These are phyloP conservation scores for Withania somnifera DNA, from an alignment of 305 asterid genomes.

Conservation along the genomic window DNA sequence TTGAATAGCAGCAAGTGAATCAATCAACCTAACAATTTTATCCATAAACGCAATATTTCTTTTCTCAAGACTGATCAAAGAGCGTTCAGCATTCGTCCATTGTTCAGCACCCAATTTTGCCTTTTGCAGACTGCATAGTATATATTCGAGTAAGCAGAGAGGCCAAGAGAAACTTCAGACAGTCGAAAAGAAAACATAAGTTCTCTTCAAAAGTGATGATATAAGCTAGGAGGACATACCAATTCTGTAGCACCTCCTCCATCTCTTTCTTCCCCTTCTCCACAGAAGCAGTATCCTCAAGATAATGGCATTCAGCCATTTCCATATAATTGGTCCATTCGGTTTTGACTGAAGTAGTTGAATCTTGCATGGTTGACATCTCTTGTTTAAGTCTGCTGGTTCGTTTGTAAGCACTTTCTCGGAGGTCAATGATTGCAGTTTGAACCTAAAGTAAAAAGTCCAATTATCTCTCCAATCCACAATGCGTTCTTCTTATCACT, in stretches of 20 bases:
- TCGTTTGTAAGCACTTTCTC: conserved; percentile 70
- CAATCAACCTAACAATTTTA: conserved; percentile 59
- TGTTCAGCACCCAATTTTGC: conserved; percentile 80
- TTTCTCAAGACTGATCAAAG: conserved; percentile 66
- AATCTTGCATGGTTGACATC: conserved; percentile 79
- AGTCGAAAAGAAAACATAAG: neutral
- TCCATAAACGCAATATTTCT: conserved; percentile 60
- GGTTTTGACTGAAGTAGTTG: conserved; percentile 50
- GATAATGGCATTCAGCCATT: conserved; percentile 60
- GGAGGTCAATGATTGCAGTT: conserved; percentile 61
- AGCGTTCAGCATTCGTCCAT: conserved; percentile 76
- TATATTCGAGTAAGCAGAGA: neutral
- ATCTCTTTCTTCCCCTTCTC: conserved; percentile 60
- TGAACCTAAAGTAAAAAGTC: no score
- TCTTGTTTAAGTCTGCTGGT: conserved; percentile 68
- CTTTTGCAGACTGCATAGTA: conserved; percentile 58
- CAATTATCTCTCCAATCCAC: neutral
- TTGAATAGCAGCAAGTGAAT: neutral
- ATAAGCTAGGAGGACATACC: conserved; percentile 30
- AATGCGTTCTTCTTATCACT: neutral
- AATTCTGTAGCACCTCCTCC: conserved; percentile 56
- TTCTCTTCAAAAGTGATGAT: neutral
- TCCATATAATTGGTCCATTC: conserved; percentile 59
- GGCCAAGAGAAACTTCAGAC: neutral
- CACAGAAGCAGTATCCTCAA: conserved; percentile 65